A percentile compares a stretch with the other conserved stretches of the same genome.
Conservation (phyloP, 805 yeast species). For the Schizosaccharomyces lindneri region DNA sequence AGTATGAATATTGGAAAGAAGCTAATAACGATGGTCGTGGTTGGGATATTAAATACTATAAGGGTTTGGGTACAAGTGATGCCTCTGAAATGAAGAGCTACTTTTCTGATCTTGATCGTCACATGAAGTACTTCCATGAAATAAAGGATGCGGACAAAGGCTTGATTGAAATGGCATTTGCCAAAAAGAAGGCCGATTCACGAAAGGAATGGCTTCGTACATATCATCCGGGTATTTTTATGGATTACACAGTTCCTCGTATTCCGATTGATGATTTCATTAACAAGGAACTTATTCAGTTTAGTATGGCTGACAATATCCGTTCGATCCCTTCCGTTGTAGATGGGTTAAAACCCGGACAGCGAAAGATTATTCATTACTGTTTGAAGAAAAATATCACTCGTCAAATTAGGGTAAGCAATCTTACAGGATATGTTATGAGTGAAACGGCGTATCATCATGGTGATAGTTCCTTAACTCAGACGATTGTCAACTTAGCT, state of each 20-base stretch:
- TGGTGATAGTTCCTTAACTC: constrained; percentile 71
- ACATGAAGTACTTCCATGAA: constrained; percentile 63
- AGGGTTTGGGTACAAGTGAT: constrained; percentile 91
- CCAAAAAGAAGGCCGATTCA: constrained; percentile 86
- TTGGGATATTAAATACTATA: constrained; percentile 87
- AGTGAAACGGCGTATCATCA: constrained; percentile 87
- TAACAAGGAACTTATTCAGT: constrained; percentile 78
- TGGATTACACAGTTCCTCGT: constrained; percentile 48
- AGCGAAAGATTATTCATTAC: constrained; percentile 75
- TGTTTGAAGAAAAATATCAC: constrained; percentile 59
- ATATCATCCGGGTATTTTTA: constrained; percentile 74
- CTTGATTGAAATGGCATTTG: constrained; percentile 72
- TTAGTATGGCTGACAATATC: constrained; percentile 88
- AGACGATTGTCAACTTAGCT: constrained; percentile 80
- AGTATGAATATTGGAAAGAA: constrained; percentile 81
- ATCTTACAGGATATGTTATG: constrained; percentile 68
- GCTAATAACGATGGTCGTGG: constrained; percentile 46
- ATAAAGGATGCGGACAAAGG: constrained; percentile 49
- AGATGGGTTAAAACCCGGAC: constrained; percentile 94
- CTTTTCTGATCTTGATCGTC: constrained; percentile 61
- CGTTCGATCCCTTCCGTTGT: constrained; percentile 83
- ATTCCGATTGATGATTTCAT: constrained; percentile 87
- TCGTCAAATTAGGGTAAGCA: constrained; percentile 68
- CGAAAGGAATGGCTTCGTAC: constrained; percentile 90
- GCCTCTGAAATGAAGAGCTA: constrained; percentile 67